Evolutionary conservation across 306 rosid species (phyloP).

Genomic region (Gleditsia sinensis): DNA sequence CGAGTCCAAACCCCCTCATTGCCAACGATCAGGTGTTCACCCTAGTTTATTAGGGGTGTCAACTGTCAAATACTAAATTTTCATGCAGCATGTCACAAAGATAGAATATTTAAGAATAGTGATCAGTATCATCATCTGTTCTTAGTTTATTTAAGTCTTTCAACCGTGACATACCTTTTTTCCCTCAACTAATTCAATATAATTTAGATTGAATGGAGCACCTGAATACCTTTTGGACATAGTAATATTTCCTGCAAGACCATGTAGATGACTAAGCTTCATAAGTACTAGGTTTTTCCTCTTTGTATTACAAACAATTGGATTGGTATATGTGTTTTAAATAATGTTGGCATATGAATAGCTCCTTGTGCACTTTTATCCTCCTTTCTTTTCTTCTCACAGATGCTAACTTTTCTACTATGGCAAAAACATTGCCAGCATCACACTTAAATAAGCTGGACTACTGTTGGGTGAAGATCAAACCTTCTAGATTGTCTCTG

Average conservation of each 20-base stretch:
- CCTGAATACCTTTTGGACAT: not conserved
- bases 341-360: not conserved
- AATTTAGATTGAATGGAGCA: not conserved
- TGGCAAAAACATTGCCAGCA: conserved; percentile 41
- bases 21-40: not conserved
- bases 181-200: not conserved
- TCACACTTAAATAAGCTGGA: conserved; percentile 44
- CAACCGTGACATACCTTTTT: not conserved
- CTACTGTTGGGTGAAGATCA: conserved; percentile 42
- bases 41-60: conserved; percentile 12
- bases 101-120: not conserved
- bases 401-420: not conserved
- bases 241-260: not conserved
- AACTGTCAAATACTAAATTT: not conserved
- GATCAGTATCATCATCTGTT: conserved; percentile 2
- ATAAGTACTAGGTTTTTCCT: not conserved
- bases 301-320: not conserved
- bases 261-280: not conserved
- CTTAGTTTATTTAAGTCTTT: not conserved
- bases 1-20: not conserved
- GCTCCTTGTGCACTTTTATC: not conserved
- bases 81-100: not conserved
- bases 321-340: not conserved
- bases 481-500: conserved; percentile 44
- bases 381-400: not conserved